Conservation (phyloP, 2,329 filamentous ascomycete species). For the Arthrobotrys conoides region DNA sequence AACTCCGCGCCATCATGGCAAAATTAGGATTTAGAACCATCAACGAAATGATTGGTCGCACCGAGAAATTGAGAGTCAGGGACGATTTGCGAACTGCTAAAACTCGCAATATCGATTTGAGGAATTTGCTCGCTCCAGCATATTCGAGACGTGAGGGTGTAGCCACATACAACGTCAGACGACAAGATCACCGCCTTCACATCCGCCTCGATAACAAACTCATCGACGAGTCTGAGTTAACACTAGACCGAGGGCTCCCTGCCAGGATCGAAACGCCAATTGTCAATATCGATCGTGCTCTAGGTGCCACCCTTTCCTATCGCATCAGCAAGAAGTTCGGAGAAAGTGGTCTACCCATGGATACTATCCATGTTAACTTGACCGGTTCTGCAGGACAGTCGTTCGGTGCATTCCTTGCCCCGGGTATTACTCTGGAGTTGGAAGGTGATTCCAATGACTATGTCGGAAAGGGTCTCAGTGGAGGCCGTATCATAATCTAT, state of each 20-base stretch:
- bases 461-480: slow-evolving; percentile 94
- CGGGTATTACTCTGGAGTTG: slow-evolving; percentile 92
- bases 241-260: slow-evolving; percentile 92
- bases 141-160: slow-evolving; percentile 94
- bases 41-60: slow-evolving; percentile 97
- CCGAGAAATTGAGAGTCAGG: slow-evolving; percentile 85
- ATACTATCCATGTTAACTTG: slow-evolving; percentile 96
- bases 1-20: slow-evolving; percentile 96
- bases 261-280: slow-evolving; percentile 95
- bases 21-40: slow-evolving; percentile 93
- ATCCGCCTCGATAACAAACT: slow-evolving; percentile 96
- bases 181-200: slow-evolving; percentile 95
- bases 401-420: slow-evolving; percentile 92
- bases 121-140: slow-evolving; percentile 92
- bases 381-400: slow-evolving; percentile 97
- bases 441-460: slow-evolving; percentile 98
- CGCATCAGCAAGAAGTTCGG: slow-evolving; percentile 94
- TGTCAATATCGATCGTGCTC: slow-evolving; percentile 93
- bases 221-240: slow-evolving; percentile 93
- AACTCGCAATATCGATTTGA: slow-evolving; percentile 92
- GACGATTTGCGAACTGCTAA: slow-evolving; percentile 90
- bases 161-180: slow-evolving; percentile 96
- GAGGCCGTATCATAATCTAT: slow-evolving; percentile 92
- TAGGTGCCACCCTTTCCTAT: slow-evolving; percentile 94
- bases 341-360: slow-evolving; percentile 87